Base-by-base conservation (phyloP, 2,329 filamentous ascomycete species). In the Ceratocystis cacaofunesta region DNA sequence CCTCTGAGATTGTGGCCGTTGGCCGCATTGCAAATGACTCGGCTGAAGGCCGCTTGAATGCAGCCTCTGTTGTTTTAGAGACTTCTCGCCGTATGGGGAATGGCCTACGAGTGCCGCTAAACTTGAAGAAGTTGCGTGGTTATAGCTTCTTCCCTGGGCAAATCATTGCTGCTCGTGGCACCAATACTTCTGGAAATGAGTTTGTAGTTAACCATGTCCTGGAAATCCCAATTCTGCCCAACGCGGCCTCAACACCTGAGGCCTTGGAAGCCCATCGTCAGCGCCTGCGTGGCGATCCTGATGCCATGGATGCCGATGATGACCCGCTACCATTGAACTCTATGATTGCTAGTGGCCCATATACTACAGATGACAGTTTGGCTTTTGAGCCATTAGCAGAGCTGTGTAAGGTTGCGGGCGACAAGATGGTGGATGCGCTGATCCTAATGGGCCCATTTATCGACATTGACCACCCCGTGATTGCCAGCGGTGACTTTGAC, bases 101-200 rank as follows among this genome's bases (percentile, higher is more conserved):
- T 69, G 94, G 92, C 3, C 78, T 89, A 66, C 83, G 94, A 66
- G 83, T 96, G 36, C 89, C 90, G 3, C 75, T 99, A 19, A 89
- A 90, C 69, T 78, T 96, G 66, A 82, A 87, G 68, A 81, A 81
- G 1, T 74, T 95, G 1, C 77, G 79, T 36, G 69, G 82, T 1
- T 94, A 88, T 75, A 87, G 90, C 72, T 90, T 97, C 77, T 97
- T 97, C 73, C 94, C 92, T 0, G 94, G 94, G 5, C 92, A 97
- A 73, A 90, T 97, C 63, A 90, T 96, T 36, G 94, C 92, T 5
- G 76, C 97, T 32, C 82, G 82, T 68, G 94, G 94, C 6, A 90
- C 85, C 70, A 99, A 99, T 73, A 85, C 90, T 22, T 90, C 90
- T 0, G 92, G 92, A 0, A 82, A 85, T 46, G 87, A 89, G 70